Evolutionary conservation across 495 filamentous ascomycete species (phyloP).

Genomic region (Jackrogersella multiformis): DNA sequence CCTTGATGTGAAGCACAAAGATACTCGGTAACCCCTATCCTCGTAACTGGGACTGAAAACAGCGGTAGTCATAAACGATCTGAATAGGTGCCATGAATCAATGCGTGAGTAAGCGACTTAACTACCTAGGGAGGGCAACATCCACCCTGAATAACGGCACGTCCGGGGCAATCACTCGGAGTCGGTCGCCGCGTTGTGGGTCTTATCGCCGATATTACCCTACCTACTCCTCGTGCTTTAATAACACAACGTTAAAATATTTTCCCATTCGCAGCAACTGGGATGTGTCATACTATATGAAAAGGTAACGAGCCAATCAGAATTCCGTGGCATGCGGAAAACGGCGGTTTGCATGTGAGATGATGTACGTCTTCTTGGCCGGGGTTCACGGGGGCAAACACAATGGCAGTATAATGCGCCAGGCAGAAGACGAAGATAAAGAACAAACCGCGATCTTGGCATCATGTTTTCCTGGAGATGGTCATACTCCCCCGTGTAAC

Average conservation of each 20-base stretch:
- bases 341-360: constrained; percentile 20
- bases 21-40: too few species aligned
- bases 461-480: not conserved
- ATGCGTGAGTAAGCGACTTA: not conserved
- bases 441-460: constrained; percentile 7
- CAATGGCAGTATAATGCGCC: not conserved
- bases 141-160: not conserved
- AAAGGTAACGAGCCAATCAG: not conserved
- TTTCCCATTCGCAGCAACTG: constrained; percentile 4
- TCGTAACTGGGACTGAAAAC: too few species aligned
- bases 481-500: not conserved
- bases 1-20: too few species aligned
- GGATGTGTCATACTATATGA: not conserved
- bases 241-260: not conserved
- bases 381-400: not conserved
- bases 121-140: not conserved
- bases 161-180: constrained; percentile 1
- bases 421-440: not conserved
- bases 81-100: not conserved
- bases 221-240: not conserved
- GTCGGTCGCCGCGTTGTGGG: constrained; percentile 21
- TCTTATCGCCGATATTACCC: constrained; percentile 16
- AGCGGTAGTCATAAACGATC: too few species aligned
- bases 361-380: not conserved
- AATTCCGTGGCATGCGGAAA: not conserved